Evolutionary conservation across 352 stramenopile genomes (phyloP).

Genomic region (Phytophthora agathidicida): DNA sequence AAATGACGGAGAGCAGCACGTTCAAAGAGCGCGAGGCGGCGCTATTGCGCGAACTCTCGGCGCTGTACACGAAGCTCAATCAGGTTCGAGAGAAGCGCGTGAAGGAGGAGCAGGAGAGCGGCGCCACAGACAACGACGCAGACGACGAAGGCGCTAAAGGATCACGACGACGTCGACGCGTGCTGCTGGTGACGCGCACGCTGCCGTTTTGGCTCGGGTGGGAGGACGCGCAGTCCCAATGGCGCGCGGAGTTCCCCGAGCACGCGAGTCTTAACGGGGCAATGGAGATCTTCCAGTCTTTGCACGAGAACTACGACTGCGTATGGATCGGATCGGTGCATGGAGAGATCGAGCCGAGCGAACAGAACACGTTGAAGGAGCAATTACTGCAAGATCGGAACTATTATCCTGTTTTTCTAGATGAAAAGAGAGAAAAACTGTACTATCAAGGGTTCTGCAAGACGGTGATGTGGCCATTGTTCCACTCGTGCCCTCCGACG

Average conservation of each 20-base stretch:
- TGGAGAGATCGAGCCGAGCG: conserved; percentile 76
- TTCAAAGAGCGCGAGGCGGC: conserved; percentile 80
- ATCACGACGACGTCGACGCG: conserved; percentile 52
- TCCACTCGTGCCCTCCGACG: conserved; percentile 86
- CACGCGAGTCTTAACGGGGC: conserved; percentile 72
- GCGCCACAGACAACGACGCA: conserved; percentile 25
- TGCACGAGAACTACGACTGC: conserved; percentile 84
- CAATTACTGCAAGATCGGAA: conserved; percentile 91
- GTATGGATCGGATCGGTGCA: conserved; percentile 87
- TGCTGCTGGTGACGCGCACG: conserved; percentile 78
- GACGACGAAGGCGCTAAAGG: conserved; percentile 39
- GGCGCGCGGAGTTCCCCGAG: conserved; percentile 81
- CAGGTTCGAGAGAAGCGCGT: conserved; percentile 82
- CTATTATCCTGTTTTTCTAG: conserved; percentile 91
- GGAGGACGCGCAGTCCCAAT: conserved; percentile 82
- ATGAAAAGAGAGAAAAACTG: conserved; percentile 81
- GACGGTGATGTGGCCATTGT: conserved; percentile 91
- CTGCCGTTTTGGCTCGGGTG: conserved; percentile 82
- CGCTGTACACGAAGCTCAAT: conserved; percentile 84
- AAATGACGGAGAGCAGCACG: conserved; percentile 21
- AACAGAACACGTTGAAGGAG: conserved; percentile 84
- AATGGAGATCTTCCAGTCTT: conserved; percentile 78
- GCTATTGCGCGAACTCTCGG: conserved; percentile 71
- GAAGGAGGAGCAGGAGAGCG: conserved; percentile 67
- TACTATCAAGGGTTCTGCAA: conserved; percentile 94